Evolutionary conservation across 1,284 basidiomycete genomes (phyloP).

Genomic region (Crucibulum cyathiforme): DNA sequence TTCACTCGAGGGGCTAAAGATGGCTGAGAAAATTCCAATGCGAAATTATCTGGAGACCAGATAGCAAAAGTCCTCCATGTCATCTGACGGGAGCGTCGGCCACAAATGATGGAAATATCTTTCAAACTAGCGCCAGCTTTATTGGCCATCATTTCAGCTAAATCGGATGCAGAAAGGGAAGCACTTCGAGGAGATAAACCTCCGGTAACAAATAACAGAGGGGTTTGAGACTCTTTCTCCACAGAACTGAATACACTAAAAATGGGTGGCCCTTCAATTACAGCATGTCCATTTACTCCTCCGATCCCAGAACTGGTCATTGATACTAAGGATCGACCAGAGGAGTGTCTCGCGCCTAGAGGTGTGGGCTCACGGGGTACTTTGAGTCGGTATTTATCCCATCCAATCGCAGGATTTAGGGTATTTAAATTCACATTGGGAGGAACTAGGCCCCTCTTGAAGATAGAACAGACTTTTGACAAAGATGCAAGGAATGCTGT

Average conservation of each 20-base stretch:
- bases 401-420: constrained; percentile 46
- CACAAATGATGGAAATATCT: constrained; percentile 18
- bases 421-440: constrained; percentile 44
- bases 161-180: constrained; percentile 17
- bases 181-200: constrained; percentile 43
- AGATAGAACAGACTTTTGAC: constrained; percentile 47
- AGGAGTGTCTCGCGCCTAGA: constrained; percentile 17
- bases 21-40: constrained; percentile 24
- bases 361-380: constrained; percentile 17
- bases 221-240: constrained; percentile 6
- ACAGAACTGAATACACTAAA: not conserved
- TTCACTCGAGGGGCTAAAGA: constrained; percentile 23
- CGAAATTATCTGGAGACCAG: constrained; percentile 3
- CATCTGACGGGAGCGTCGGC: constrained; percentile 37
- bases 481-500: constrained; percentile 48
- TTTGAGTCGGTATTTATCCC: constrained; percentile 34
- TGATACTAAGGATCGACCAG: constrained; percentile 36
- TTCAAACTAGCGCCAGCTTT: not conserved
- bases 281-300: constrained; percentile 47
- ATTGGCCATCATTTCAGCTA: constrained; percentile 7
- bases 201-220: constrained; percentile 39
- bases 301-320: constrained; percentile 52
- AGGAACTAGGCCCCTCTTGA: constrained; percentile 41
- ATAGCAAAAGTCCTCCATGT: constrained; percentile 39
- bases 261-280: constrained; percentile 41